Percentiles rank a stretch among this genome's conserved stretches.
These are phyloP conservation scores for Talaromyces rugulosus DNA, from an alignment of 2,329 filamentous ascomycete species.

Conservation along the genomic window DNA sequence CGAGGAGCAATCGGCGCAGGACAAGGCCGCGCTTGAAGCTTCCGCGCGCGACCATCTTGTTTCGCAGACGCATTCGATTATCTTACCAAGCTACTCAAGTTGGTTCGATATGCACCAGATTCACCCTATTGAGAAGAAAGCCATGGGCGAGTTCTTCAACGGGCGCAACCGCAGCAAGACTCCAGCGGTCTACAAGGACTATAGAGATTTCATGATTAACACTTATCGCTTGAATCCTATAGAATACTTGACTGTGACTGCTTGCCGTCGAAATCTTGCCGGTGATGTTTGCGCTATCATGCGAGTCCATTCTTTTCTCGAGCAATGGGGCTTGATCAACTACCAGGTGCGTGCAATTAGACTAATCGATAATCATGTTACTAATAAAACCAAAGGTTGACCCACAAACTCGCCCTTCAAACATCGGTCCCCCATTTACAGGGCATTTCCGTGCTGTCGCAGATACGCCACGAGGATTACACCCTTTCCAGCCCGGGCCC, in stretches of 20 bases:
- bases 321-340: slow-evolving; percentile 98
- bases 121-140: slow-evolving; percentile 88
- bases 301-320: slow-evolving; percentile 94
- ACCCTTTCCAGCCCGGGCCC: slow-evolving; percentile 88
- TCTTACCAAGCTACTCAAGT: slow-evolving; percentile 93
- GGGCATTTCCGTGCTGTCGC: slow-evolving; percentile 95
- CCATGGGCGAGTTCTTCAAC: slow-evolving; percentile 97
- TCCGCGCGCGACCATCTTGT: slow-evolving; percentile 89
- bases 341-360: slow-evolving; percentile 68
- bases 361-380: slow-evolving; percentile 12
- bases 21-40: slow-evolving; percentile 77
- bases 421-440: slow-evolving; percentile 93
- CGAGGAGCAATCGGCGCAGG: slow-evolving; percentile 58
- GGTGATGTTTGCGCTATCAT: slow-evolving; percentile 99
- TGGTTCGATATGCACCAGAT: slow-evolving; percentile 99
- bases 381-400: slow-evolving; percentile 64
- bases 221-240: slow-evolving; percentile 94
- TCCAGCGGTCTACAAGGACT: slow-evolving; percentile 94
- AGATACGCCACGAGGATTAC: slow-evolving; percentile 89
- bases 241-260: slow-evolving; percentile 95
- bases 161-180: slow-evolving; percentile 97
- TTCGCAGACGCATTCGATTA: slow-evolving; percentile 89
- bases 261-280: slow-evolving; percentile 88
- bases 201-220: slow-evolving; percentile 99
- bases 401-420: slow-evolving; percentile 88